A percentile compares a stretch with the other conserved stretches of the same genome.
Conservation (phyloP, 306 rosid species). For the Astragalus glycyphyllos region DNA sequence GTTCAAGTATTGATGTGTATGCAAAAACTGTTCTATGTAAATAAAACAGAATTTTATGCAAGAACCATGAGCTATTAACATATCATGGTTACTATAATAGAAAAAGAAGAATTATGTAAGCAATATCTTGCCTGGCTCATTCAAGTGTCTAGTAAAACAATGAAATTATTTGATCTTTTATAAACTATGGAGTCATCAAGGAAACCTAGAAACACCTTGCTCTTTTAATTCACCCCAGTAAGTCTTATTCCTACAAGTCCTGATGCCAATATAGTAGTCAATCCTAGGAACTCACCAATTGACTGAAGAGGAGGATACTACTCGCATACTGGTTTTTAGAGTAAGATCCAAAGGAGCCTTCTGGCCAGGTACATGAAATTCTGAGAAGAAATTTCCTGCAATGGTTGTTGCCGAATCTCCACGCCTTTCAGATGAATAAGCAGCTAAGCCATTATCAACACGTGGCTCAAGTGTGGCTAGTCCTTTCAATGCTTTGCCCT, state of each 20-base stretch:
- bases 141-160: slow-evolving; percentile 7
- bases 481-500: slow-evolving; percentile 93
- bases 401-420: slow-evolving; percentile 49
- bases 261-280: slow-evolving; percentile 16
- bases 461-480: slow-evolving; percentile 56
- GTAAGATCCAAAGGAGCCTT: slow-evolving; percentile 93
- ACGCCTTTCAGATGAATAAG: slow-evolving; percentile 51
- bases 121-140: neutral
- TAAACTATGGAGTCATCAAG: slow-evolving; percentile 15
- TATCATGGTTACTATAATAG: slow-evolving; percentile 1
- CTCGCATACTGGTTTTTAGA: slow-evolving; percentile 76
- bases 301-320: slow-evolving; percentile 64
- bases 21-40: neutral
- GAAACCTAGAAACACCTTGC: neutral
- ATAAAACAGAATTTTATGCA: neutral
- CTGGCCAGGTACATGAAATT: slow-evolving; percentile 60
- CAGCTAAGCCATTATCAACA: slow-evolving; percentile 49
- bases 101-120: neutral
- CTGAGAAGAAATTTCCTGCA: slow-evolving; percentile 53
- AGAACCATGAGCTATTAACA: slow-evolving; percentile 24
- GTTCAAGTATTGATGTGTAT: slow-evolving; percentile 12
- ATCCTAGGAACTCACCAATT: slow-evolving; percentile 62
- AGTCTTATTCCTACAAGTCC: slow-evolving; percentile 27
- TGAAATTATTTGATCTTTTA: slow-evolving; percentile 4
- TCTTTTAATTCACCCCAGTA: slow-evolving; percentile 4